Base-by-base conservation (phyloP, 2,329 filamentous ascomycete genomes). In the Fusarium haematococcum region DNA sequence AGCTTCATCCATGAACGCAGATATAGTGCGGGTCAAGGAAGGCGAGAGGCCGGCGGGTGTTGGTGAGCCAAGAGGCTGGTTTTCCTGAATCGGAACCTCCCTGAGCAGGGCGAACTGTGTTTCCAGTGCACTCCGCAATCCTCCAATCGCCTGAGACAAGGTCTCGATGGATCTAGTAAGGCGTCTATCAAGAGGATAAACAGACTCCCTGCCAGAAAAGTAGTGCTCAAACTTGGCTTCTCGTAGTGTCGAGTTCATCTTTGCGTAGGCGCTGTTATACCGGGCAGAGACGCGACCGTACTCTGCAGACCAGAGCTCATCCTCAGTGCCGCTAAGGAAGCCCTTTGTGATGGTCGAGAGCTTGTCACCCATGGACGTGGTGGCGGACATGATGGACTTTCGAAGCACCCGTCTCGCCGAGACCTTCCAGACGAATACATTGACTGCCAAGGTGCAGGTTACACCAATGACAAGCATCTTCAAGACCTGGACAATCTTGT, bases 201-300 rank as follows among this genome's bases (percentile, higher is more conserved):
- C 89, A 65, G 88, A 89, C 80, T 98, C 95, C 4, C 90, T 92
- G 2, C 96, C 96, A 6, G 95, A 82, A 3, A 95, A 85, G 79
- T 94, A 98, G 79, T 98, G 94, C 81, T 98, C 96, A 68, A 94
- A 92, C 80, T 96, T 97, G 16, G 95, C 93, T 81, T 98, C 96
- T 72, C 91, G 90, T 14, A 98, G 86, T 69, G 94, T 92, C 80
- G 93, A 94, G 61, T 93, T 91, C 81, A 98, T 91, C 39, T 90
- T 88, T 16, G 88, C 86, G 78, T 95, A 92, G 2, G 91, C 90
- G 5, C 89, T 86, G 74, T 90, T 91, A 83, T 95, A 96, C 45
- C 86, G 86, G 3, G 87, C 85, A 16, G 89, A 89, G 39, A 92
- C 89, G 61, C 88, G 86, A 48, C 88, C 82, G 80, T 95, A 96